phyloP scores from a whole-genome alignment of 2,329 filamentous ascomycete species.

The Byssothecium circinans region DNA sequence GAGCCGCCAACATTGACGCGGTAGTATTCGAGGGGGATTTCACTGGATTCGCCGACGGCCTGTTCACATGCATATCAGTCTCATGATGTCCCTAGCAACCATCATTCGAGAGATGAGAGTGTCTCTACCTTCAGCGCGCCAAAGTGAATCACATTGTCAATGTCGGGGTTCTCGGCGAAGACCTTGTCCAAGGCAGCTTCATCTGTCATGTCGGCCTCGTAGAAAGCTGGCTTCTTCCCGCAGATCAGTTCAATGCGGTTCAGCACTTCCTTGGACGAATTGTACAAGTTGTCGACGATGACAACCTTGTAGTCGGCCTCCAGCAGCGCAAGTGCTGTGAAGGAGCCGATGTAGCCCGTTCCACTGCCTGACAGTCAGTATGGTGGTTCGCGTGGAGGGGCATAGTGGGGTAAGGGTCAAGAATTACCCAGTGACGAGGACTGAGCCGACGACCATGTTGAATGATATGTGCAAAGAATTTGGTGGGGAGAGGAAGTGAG shows the following conservation, averaged over 20 bases:
- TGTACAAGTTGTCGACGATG: constrained; percentile 95
- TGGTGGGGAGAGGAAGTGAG: constrained; percentile 1
- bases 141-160: constrained; percentile 98
- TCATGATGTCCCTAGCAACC: neutral
- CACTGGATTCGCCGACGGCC: constrained; percentile 93
- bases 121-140: constrained; percentile 85
- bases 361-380: constrained; percentile 61
- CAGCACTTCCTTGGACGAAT: constrained; percentile 86
- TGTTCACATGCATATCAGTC: constrained; percentile 39
- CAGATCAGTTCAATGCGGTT: constrained; percentile 94
- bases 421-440: constrained; percentile 87
- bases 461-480: constrained; percentile 2
- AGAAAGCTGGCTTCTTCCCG: constrained; percentile 83
- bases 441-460: constrained; percentile 78
- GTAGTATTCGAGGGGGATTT: constrained; percentile 97
- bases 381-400: constrained; percentile 21
- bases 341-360: constrained; percentile 98
- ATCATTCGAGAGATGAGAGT: neutral
- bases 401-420: constrained; percentile 25
- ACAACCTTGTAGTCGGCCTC: constrained; percentile 95
- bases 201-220: constrained; percentile 85
- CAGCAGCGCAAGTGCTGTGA: constrained; percentile 89
- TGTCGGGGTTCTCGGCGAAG: constrained; percentile 85
- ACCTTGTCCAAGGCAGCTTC: constrained; percentile 81
- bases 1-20: constrained; percentile 94